Conservation (phyloP, 495 filamentous ascomycete genomes). For the Aspergillus olivimuriae region DNA sequence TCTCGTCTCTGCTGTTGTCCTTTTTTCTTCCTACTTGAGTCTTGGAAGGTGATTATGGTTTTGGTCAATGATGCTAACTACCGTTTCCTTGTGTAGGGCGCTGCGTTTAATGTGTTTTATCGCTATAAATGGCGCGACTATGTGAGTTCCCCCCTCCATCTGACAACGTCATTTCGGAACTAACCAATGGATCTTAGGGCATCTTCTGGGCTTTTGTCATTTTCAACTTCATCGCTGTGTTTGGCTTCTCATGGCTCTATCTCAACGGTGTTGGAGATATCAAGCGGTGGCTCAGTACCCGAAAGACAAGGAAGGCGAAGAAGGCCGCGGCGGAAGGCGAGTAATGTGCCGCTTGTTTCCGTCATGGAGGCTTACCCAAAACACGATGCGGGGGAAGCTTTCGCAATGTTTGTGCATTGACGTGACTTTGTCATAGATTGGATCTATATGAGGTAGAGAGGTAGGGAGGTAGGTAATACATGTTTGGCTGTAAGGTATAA, state of each 20-base stretch:
- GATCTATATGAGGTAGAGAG: too few relatives aligned
- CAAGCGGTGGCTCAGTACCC: constrained; percentile 35
- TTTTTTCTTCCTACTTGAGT: neutral
- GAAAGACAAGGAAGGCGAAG: constrained; percentile 30
- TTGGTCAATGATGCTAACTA: neutral
- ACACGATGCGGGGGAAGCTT: too few relatives aligned
- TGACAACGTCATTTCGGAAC: neutral
- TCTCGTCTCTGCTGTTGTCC: neutral
- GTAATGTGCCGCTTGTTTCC: too few relatives aligned
- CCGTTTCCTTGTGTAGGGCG: neutral
- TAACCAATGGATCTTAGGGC: neutral
- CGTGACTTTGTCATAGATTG: too few relatives aligned
- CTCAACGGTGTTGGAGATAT: constrained; percentile 39
- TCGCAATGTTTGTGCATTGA: too few relatives aligned
- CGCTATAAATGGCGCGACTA: constrained; percentile 57
- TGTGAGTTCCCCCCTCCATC: constrained; percentile 28
- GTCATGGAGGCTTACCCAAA: too few relatives aligned
- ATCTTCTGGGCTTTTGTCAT: constrained; percentile 49
- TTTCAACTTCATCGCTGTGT: constrained; percentile 51
- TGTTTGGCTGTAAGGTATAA: too few relatives aligned
- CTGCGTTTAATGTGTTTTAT: constrained; percentile 42
- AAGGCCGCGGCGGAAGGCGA: too few relatives aligned
- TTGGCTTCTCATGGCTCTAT: constrained; percentile 48
- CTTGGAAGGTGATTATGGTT: neutral
- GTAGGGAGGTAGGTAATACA: too few relatives aligned